Evolutionary conservation across 1,284 basidiomycete genomes (phyloP), one percentile per base, ranked within the genome.

Genomic region (Hymenochaete sp.): DNA sequence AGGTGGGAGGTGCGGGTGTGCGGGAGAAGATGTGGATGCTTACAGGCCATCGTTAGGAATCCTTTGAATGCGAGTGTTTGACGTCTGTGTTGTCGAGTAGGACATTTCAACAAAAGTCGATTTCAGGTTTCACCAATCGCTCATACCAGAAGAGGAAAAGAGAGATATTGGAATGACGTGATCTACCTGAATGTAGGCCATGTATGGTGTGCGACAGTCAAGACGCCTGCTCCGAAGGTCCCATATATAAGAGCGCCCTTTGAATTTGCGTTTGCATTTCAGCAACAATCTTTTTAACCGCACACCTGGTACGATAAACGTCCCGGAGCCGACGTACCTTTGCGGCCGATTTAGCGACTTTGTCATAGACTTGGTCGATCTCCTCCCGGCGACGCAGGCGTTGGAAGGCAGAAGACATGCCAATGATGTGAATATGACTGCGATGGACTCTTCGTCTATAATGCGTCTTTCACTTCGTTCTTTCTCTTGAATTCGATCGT

Each of bases 61-160:
- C 72, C 78, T 62, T 93, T 93, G 67, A 90, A 77, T 1, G 82
- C 77, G 31, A 88, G 68, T 1, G 86, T 85, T 62, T 91, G 88
- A 39, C 79, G 75, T 52, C 86, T 88, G 52, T 42, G 33, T 13
- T 25, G n/a, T n/a, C n/a, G n/a, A n/a, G n/a, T n/a, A n/a, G n/a
- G n/a, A n/a, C n/a, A n/a, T n/a, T n/a, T n/a, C n/a, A n/a, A n/a
- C n/a, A n/a, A n/a, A n/a, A n/a, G n/a, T n/a, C n/a, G n/a, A n/a
- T n/a, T n/a, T n/a, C n/a, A n/a, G n/a, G n/a, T n/a, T n/a, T n/a
- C n/a, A n/a, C n/a, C 7, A 13, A 29, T 25, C 21, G 14, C 2
- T 41, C 4, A 18, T 10, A 29, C 22, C 21, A n/a, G 10, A 24
- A 6, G 1, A 25, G 28, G 28, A 29, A n/a, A 8, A 3, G 14